Percentiles rank a stretch among this genome's conserved stretches.
Evolutionary conservation across 192 early-diverging fungal genomes (phyloP).

Genomic region (Pilaira anomala): DNA sequence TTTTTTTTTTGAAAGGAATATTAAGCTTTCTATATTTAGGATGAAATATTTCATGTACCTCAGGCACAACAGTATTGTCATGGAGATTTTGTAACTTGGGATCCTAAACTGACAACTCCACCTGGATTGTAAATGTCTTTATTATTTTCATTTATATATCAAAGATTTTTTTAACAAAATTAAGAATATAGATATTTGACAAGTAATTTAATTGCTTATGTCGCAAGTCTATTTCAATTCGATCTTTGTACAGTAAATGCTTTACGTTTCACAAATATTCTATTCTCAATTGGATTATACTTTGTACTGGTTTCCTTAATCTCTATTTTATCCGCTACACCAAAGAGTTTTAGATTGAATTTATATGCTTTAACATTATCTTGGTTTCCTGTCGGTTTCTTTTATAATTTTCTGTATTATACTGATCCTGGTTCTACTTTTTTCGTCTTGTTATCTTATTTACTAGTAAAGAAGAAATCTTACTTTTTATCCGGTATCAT

Average conservation of each 20-base stretch:
- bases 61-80: constrained; percentile 86
- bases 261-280: constrained; percentile 67
- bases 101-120: constrained; percentile 97
- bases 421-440: constrained; percentile 86
- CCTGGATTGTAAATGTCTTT: constrained; percentile 77
- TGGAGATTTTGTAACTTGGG: constrained; percentile 69
- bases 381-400: constrained; percentile 77
- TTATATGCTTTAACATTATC: constrained; percentile 49
- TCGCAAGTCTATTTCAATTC: not conserved
- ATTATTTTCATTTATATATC: not conserved
- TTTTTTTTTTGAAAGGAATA: too few relatives aligned
- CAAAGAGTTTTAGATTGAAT: not conserved
- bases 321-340: constrained; percentile 37
- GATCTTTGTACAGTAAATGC: constrained; percentile 21
- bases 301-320: constrained; percentile 43
- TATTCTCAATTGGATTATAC: constrained; percentile 57
- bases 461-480: constrained; percentile 43
- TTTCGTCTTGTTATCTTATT: constrained; percentile 70
- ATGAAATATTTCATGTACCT: constrained; percentile 92
- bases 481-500: constrained; percentile 51
- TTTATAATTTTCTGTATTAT: constrained; percentile 88
- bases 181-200: constrained; percentile 26
- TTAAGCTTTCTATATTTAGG: constrained; percentile 49
- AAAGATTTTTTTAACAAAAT: not conserved
- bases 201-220: constrained; percentile 15